phyloP scores from a whole-genome alignment of 208 protist genomes.

The Giardia duodenalis region DNA sequence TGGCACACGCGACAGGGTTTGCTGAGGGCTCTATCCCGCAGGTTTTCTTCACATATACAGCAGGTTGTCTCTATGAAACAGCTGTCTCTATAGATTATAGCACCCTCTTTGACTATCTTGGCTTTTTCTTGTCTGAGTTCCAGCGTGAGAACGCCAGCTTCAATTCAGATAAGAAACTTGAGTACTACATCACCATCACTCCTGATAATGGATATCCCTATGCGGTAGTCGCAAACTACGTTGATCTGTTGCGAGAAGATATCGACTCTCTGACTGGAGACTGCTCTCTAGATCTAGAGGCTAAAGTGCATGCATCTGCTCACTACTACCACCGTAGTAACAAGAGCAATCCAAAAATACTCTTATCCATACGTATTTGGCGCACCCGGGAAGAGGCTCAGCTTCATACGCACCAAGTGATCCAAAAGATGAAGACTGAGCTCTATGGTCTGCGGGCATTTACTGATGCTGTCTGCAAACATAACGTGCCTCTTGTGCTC shows the following conservation, averaged over 20 bases:
- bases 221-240: background rate
- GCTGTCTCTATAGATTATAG: background rate
- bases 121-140: background rate
- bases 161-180: background rate
- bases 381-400: background rate
- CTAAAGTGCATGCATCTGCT: too few species aligned
- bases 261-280: background rate
- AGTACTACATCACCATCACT: background rate
- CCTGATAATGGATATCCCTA: background rate
- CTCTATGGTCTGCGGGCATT: background rate
- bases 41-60: background rate
- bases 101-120: background rate
- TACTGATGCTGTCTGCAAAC: background rate
- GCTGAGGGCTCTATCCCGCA: background rate
- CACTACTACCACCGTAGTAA: too few species aligned
- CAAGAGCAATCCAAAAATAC: too few species aligned
- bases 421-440: background rate
- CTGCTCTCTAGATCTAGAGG: too few species aligned
- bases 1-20: background rate
- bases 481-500: background rate
- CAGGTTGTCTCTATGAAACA: background rate
- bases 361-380: background rate
- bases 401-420: background rate
- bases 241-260: background rate
- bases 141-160: background rate